Conservation (phyloP, 2,329 filamentous ascomycete species). For the Cladosporium austrohemisphaericum region DNA sequence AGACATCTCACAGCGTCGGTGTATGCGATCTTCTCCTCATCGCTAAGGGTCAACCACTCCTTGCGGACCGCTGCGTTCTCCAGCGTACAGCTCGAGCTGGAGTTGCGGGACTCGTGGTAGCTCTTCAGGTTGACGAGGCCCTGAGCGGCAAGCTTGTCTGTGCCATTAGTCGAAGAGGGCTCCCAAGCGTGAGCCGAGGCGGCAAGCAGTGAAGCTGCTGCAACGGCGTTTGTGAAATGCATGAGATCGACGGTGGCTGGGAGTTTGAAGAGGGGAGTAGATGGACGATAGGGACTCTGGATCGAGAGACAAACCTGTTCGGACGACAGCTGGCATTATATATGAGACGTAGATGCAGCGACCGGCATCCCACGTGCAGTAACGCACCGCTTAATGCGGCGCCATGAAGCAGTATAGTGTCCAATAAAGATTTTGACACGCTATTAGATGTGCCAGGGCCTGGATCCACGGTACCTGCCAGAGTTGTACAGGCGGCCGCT, state of each 20-base stretch:
- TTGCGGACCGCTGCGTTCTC: slow-evolving; percentile 38
- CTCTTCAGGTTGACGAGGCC: slow-evolving; percentile 23
- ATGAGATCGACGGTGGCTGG: slow-evolving; percentile 2
- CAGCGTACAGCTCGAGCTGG: slow-evolving; percentile 18
- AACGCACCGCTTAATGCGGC: not conserved
- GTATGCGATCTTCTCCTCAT: slow-evolving; percentile 27
- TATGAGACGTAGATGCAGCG: not conserved
- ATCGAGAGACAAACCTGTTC: not conserved
- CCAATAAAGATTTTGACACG: slow-evolving; percentile 8
- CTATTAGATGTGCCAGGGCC: too few species aligned
- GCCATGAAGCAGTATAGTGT: not conserved
- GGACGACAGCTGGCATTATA: not conserved
- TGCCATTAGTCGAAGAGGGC: slow-evolving; percentile 25
- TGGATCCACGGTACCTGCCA: too few species aligned
- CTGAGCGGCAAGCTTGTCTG: slow-evolving; percentile 23
- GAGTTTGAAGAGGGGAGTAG: not conserved
- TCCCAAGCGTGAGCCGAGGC: slow-evolving; percentile 18
- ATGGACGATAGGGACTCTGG: not conserved
- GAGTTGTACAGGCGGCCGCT: too few species aligned
- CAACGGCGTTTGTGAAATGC: slow-evolving; percentile 1
- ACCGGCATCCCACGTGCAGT: not conserved
- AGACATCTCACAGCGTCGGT: slow-evolving; percentile 32
- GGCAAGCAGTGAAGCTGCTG: slow-evolving; percentile 13
- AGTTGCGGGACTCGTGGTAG: not conserved
- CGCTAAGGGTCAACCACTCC: slow-evolving; percentile 39